These are phyloP conservation scores for Neopestalotiopsis sp. DNA, from an alignment of 2,329 filamentous ascomycete genomes.

Conservation along the genomic window DNA sequence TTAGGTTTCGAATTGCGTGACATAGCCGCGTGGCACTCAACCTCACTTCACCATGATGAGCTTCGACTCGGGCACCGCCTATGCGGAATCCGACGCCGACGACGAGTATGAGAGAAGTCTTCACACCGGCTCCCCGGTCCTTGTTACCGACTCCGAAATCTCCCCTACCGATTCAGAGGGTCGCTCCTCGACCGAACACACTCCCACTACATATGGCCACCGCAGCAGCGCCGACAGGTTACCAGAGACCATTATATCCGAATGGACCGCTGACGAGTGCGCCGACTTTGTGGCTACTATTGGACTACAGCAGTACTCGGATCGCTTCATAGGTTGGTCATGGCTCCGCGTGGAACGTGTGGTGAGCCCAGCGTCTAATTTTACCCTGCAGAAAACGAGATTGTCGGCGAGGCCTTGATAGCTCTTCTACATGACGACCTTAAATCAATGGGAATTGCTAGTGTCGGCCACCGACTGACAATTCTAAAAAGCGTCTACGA, in stretches of 20 bases:
- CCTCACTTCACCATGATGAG: conserved; percentile 48
- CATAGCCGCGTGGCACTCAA: neutral
- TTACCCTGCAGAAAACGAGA: conserved; percentile 76
- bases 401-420: conserved; percentile 88
- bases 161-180: conserved; percentile 76
- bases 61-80: conserved; percentile 70
- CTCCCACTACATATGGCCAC: conserved; percentile 78
- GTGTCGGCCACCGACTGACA: conserved; percentile 91
- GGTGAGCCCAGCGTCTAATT: neutral
- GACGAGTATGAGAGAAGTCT: conserved; percentile 82
- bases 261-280: conserved; percentile 86
- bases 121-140: conserved; percentile 69
- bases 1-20: neutral
- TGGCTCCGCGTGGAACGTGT: conserved; percentile 3
- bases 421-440: conserved; percentile 90
- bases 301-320: conserved; percentile 81
- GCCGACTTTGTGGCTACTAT: conserved; percentile 85
- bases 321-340: conserved; percentile 78
- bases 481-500: conserved; percentile 97
- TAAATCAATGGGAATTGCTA: conserved; percentile 91
- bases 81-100: conserved; percentile 81
- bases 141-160: conserved; percentile 68
- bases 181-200: conserved; percentile 73
- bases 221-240: conserved; percentile 67
- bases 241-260: conserved; percentile 76